Conservation (phyloP, 345 rosid genomes). For the Boechera divaricarpa region DNA sequence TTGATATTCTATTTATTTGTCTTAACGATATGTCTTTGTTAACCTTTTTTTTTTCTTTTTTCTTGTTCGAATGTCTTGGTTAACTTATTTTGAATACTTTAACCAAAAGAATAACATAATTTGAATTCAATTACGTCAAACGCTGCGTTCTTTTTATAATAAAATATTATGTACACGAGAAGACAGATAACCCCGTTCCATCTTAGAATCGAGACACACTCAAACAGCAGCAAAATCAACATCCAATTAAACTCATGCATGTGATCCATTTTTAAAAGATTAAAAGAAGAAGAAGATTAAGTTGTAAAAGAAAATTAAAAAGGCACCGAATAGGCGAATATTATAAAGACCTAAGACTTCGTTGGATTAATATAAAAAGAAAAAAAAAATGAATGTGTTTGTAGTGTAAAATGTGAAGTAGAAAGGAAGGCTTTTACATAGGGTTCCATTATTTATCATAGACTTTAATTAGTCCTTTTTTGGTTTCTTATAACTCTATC, state of each 20-base stretch:
- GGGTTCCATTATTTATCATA: constrained; percentile 62
- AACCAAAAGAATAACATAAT: not conserved
- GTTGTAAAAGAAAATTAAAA: constrained; percentile 28
- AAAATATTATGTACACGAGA: not conserved
- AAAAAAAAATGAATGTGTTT: constrained; percentile 24
- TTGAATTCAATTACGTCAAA: not conserved
- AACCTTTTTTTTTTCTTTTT: not conserved
- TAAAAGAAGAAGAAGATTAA: constrained; percentile 7
- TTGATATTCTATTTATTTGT: not conserved
- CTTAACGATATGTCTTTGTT: not conserved
- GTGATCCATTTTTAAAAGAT: not conserved
- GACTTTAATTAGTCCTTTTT: constrained; percentile 54
- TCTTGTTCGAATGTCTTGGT: not conserved
- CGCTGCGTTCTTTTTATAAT: not conserved
- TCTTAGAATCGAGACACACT: constrained; percentile 12
- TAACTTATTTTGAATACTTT: not conserved
- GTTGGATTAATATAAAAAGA: constrained; percentile 16
- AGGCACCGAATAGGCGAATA: constrained; percentile 27
- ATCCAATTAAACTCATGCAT: not conserved
- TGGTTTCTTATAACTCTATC: constrained; percentile 56
- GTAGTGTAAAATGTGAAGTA: constrained; percentile 32
- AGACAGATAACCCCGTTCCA: constrained; percentile 24
- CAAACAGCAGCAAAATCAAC: constrained; percentile 24
- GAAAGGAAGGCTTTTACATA: constrained; percentile 52
- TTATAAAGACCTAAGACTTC: constrained; percentile 40